A percentile compares a stretch with the other conserved stretches of the same genome.
Conservation (phyloP, 208 protist species). For the Wallacemonas sp. region DNA sequence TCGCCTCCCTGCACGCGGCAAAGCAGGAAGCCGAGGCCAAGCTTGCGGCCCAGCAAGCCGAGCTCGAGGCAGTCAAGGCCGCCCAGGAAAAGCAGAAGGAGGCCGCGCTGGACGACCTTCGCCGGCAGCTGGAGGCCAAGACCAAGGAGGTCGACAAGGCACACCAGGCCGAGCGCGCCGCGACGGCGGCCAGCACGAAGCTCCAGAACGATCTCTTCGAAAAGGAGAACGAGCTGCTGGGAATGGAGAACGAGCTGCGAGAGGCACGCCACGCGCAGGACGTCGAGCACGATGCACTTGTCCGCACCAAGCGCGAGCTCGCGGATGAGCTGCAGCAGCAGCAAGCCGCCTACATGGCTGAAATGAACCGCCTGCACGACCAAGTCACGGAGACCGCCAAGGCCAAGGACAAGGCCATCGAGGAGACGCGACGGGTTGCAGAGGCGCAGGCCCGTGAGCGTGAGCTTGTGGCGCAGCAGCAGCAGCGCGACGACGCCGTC, state of each 20-base stretch:
- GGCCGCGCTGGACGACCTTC: not conserved
- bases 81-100: constrained; percentile 7
- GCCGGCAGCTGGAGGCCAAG: constrained; percentile 7
- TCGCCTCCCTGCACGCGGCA: constrained; percentile 7
- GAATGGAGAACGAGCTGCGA: constrained; percentile 15
- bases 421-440: not conserved
- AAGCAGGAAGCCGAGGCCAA: constrained; percentile 10
- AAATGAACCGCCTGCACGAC: constrained; percentile 17
- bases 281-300: constrained; percentile 3
- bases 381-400: constrained; percentile 14
- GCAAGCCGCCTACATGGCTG: constrained; percentile 15
- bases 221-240: constrained; percentile 22
- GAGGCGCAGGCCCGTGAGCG: not conserved
- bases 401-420: constrained; percentile 10
- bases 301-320: constrained; percentile 11
- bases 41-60: constrained; percentile 13
- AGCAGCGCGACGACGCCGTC: not conserved
- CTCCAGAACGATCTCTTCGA: constrained; percentile 20
- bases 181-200: constrained; percentile 17
- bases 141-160: not conserved
- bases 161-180: not conserved
- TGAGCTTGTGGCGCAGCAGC: not conserved
- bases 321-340: constrained; percentile 8
- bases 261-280: constrained; percentile 11
- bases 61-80: not conserved